Percentiles rank a stretch among this genome's conserved stretches.
These are phyloP conservation scores for Dictyostelium firmibasis DNA, from an alignment of 78 protist genomes.

Conservation along the genomic window DNA sequence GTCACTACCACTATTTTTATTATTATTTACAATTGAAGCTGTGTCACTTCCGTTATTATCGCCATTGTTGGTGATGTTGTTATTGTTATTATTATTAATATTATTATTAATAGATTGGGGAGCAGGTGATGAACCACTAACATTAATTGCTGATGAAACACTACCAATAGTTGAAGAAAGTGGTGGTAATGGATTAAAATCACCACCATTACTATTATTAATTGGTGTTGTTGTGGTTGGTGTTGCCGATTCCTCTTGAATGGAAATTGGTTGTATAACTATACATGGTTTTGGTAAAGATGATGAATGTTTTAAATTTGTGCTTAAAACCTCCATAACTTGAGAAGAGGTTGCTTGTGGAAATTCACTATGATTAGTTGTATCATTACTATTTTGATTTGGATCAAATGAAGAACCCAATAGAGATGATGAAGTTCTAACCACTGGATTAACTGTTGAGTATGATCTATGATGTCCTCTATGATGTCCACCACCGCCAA, in stretches of 20 bases:
- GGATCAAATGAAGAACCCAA: slow-evolving; percentile 8
- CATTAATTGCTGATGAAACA: not conserved
- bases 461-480: slow-evolving; percentile 41
- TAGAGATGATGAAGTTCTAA: not conserved
- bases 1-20: not conserved
- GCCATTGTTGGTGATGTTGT: not conserved
- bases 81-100: not conserved
- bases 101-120: not conserved
- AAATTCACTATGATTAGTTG: slow-evolving; percentile 7
- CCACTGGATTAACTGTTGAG: slow-evolving; percentile 14
- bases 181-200: slow-evolving; percentile 66
- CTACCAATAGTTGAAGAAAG: not conserved
- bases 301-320: slow-evolving; percentile 1
- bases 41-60: not conserved
- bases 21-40: slow-evolving; percentile 3
- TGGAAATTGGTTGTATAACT: not conserved
- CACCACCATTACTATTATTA: not conserved
- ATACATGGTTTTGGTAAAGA: slow-evolving; percentile 43
- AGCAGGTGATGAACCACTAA: not conserved
- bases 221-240: not conserved
- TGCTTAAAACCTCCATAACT: not conserved
- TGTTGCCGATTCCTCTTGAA: not conserved
- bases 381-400: slow-evolving; percentile 41
- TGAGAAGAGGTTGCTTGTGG: not conserved
- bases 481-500: not conserved